Base-by-base conservation (phyloP, 2,329 filamentous ascomycete genomes). In the Fusarium devonianum region DNA sequence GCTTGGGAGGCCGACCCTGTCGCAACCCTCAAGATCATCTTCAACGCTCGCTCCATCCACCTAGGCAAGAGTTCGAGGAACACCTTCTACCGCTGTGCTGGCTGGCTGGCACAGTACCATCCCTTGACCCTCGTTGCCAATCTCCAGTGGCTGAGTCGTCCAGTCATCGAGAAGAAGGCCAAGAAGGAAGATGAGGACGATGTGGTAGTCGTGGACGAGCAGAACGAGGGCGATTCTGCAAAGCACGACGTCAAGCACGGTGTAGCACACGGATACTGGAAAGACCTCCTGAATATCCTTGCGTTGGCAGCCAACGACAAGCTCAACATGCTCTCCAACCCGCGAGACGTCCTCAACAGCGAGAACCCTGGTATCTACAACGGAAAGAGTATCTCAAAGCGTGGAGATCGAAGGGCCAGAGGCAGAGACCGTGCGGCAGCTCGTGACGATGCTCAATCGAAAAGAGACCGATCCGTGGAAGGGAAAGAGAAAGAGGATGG, bases 211-310 rank as follows among this genome's bases (percentile, higher is more conserved):
- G 41, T 65, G 0, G 66, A 70, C 3, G 62, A 66, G 1, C 64
- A 68, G 2, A 66, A 73, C 11, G 73, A 76, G 5, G 67, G 74
- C 12, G 72, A 73, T 7, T 49, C 60, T 0, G 39, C 64, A 10
- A 65, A 64, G 7, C 73, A 73, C 46, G 75, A 82, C 28, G 72
- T 79, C 12, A 67, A 68, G 34, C 65, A 79, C 26, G 77, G 78
- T 0, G 73, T 81, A 3, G 71, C 83, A 4, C 83, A 85, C 40
- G 81, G 83, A 0, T 85, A 85, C 67, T 86, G 81, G 81, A 85
- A 85, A 56, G 82, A 85, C 60, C 68, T 85, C 3, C 68, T 84
- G 3, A 85, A 85, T 56, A 71, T 85, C 3, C 71, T 85, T 0
- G 78, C 74, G 1, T 71, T 86, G 3, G 75, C 76, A 1, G 78